Percentiles rank a stretch among this genome's conserved stretches.
Conservation (phyloP, 2,329 filamentous ascomycete genomes). For the Ceratocystis papillata region DNA sequence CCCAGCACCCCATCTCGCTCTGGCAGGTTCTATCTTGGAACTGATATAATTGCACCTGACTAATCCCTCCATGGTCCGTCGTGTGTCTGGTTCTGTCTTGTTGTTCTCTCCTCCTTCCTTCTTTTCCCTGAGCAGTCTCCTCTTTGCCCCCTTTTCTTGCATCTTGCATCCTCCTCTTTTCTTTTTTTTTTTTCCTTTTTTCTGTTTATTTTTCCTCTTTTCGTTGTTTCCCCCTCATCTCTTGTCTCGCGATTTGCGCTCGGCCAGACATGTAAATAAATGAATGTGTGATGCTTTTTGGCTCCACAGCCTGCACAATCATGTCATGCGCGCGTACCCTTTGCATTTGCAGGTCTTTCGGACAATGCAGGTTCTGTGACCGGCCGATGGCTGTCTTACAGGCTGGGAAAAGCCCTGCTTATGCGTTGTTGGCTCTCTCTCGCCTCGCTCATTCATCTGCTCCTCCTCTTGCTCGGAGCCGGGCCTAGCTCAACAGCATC, state of each 20-base stretch:
- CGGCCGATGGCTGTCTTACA: neutral
- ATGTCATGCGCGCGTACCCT: neutral
- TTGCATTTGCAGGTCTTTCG: neutral
- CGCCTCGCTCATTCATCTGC: neutral
- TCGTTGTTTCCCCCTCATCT: neutral
- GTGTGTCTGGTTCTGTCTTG: neutral
- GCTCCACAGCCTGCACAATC: constrained; percentile 2
- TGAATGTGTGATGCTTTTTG: neutral
- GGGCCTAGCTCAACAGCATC: neutral
- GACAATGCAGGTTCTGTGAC: neutral
- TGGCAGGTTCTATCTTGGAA: constrained; percentile 1
- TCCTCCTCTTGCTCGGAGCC: neutral
- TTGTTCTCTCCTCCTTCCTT: neutral
- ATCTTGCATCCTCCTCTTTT: neutral
- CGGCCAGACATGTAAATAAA: neutral
- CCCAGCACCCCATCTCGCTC: neutral
- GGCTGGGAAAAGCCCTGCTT: neutral
- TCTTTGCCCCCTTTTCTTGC: neutral
- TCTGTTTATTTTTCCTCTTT: neutral
- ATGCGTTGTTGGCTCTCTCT: neutral
- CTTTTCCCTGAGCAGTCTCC: neutral
- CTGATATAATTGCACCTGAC: constrained; percentile 1
- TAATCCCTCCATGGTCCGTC: neutral
- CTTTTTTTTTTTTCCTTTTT: too few relatives aligned
- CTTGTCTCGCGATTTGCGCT: neutral